These are phyloP conservation scores for Noccaea caerulescens DNA, from an alignment of 345 rosid genomes.

Conservation along the genomic window DNA sequence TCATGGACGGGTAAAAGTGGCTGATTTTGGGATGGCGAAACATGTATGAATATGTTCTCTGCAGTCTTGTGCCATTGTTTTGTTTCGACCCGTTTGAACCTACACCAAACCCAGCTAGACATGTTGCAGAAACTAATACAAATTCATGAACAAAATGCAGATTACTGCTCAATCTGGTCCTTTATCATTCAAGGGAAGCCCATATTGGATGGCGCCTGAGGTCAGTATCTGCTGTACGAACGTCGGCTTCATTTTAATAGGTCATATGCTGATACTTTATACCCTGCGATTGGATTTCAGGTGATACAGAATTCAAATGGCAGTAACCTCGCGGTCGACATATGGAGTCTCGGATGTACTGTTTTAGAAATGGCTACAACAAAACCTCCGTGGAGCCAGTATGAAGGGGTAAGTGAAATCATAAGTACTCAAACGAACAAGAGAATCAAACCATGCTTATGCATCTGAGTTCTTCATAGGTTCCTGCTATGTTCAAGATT, in stretches of 20 bases:
- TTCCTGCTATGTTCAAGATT: constrained; percentile 86
- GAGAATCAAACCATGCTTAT: background rate
- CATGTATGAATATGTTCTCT: constrained; percentile 51
- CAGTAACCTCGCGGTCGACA: constrained; percentile 77
- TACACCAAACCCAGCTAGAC: constrained; percentile 7
- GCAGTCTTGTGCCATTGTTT: constrained; percentile 6
- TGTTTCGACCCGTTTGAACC: background rate
- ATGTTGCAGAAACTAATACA: constrained; percentile 30
- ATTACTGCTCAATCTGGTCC: constrained; percentile 83
- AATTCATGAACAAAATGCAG: constrained; percentile 50
- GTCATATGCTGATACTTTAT: constrained; percentile 27
- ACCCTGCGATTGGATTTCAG: constrained; percentile 46
- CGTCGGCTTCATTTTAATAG: background rate
- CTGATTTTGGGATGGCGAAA: constrained; percentile 80
- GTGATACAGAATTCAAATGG: constrained; percentile 75
- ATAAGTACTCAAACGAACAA: background rate
- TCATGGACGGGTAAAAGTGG: constrained; percentile 75
- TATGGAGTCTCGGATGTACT: constrained; percentile 94
- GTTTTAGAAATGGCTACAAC: constrained; percentile 90
- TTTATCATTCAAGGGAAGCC: constrained; percentile 82
- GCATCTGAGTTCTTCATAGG: constrained; percentile 43
- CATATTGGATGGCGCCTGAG: constrained; percentile 98
- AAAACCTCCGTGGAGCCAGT: constrained; percentile 90
- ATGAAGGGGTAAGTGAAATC: constrained; percentile 73
- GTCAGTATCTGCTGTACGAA: constrained; percentile 42